Evolutionary conservation across 169 alveolate genomes (phyloP).

Genomic region (Neospora caninum): DNA sequence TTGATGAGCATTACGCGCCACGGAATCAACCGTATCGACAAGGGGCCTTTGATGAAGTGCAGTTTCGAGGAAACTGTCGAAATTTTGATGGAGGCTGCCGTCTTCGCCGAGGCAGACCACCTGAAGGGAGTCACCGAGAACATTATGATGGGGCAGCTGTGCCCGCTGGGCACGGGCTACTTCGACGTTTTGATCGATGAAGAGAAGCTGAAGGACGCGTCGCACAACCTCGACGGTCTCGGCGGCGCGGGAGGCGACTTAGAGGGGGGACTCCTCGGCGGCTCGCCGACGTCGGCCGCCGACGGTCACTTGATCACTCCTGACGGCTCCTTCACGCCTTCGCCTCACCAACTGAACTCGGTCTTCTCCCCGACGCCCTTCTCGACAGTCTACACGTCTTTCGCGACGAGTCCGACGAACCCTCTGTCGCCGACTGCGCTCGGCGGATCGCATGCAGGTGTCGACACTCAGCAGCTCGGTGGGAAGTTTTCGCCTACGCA

Average conservation of each 20-base stretch:
- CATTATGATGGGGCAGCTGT: slow-evolving; percentile 95
- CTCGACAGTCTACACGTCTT: slow-evolving; percentile 46
- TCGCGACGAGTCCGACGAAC: slow-evolving; percentile 57
- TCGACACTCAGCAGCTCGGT: slow-evolving; percentile 82
- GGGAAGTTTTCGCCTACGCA: slow-evolving; percentile 90
- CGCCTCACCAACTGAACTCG: slow-evolving; percentile 79
- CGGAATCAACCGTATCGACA: slow-evolving; percentile 98
- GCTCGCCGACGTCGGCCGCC: slow-evolving; percentile 54
- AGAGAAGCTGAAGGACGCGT: slow-evolving; percentile 88
- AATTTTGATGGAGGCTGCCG: slow-evolving; percentile 98
- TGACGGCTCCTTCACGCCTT: slow-evolving; percentile 81
- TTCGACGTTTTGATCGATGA: slow-evolving; percentile 92
- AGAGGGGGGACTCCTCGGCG: slow-evolving; percentile 71
- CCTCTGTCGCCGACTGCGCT: slow-evolving; percentile 65
- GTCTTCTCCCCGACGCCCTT: slow-evolving; percentile 81
- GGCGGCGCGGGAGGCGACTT: slow-evolving; percentile 80
- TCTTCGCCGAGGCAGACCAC: slow-evolving; percentile 94
- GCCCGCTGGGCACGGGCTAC: slow-evolving; percentile 93
- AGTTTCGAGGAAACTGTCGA: slow-evolving; percentile 99
- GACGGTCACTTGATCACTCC: slow-evolving; percentile 70
- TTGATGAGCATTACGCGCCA: slow-evolving; percentile 99
- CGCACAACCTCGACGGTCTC: slow-evolving; percentile 81
- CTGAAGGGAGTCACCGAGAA: slow-evolving; percentile 95
- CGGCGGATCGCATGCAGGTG: slow-evolving; percentile 54
- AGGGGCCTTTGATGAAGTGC: slow-evolving; percentile 97